These are phyloP conservation scores for Teratosphaeria pseudoeucalypti DNA, from an alignment of 2,329 filamentous ascomycete genomes.

Conservation along the genomic window DNA sequence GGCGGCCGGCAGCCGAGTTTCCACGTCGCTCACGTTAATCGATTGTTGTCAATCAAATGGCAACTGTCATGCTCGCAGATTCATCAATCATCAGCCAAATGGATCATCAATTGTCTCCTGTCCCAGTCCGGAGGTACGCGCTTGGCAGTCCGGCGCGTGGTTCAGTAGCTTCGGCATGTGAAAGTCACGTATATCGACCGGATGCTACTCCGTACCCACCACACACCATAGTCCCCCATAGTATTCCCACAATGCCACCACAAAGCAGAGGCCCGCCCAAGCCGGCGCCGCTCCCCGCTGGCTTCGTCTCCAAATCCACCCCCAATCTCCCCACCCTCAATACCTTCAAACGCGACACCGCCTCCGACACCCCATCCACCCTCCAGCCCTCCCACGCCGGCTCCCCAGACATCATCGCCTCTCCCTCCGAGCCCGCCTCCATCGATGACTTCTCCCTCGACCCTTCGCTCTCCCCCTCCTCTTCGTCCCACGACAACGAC, in stretches of 20 bases:
- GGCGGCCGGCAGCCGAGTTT: too few relatives aligned
- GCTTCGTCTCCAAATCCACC: constrained; percentile 37
- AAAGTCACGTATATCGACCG: not conserved
- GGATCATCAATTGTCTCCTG: too few relatives aligned
- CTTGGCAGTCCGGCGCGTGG: not conserved
- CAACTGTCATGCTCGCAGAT: too few relatives aligned
- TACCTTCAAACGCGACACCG: constrained; percentile 16
- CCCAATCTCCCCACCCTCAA: constrained; percentile 36
- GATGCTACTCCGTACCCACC: not conserved
- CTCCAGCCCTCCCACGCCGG: not conserved
- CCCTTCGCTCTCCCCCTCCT: constrained; percentile 16
- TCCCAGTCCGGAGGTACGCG: too few relatives aligned
- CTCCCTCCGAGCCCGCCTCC: constrained; percentile 30
- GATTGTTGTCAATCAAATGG: too few relatives aligned
- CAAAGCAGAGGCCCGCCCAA: constrained; percentile 31
- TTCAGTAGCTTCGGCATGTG: not conserved
- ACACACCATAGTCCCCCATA: not conserved
- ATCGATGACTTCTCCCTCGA: constrained; percentile 29
- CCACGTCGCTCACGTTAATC: too few relatives aligned
- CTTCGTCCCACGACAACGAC: constrained; percentile 14
- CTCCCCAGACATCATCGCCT: constrained; percentile 20
- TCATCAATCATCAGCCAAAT: too few relatives aligned
- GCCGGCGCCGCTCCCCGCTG: constrained; percentile 22
- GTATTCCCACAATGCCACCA: constrained; percentile 21
- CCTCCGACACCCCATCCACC: constrained; percentile 6